Evolutionary conservation across 495 filamentous ascomycete species (phyloP), one percentile per base, ranked within the genome.

Genomic region (Penicillium parvum): DNA sequence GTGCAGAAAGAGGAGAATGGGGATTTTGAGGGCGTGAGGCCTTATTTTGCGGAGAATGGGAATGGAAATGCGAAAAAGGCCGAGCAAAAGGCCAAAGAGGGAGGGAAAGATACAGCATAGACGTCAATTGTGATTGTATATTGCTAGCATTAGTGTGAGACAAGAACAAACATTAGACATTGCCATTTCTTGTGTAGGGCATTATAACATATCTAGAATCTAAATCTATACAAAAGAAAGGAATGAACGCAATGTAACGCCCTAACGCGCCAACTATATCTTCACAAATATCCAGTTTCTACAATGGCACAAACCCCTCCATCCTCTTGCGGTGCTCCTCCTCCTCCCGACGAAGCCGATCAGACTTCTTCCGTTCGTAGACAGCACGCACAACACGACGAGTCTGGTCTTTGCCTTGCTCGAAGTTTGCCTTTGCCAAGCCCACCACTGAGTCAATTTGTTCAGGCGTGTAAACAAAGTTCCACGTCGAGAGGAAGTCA

Each of bases 401-500:
- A 16, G 88, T 83, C 64, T 83, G 81, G 29, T 85, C 84, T 40
- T 76, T 72, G 1, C 92, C 88, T 59, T 92, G 84, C 4, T 72
- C 74, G 48, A 86, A 98, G 63, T 98, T 98, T 3, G 88, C 87
- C 45, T 80, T 76, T 1, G 92, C 90, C 6, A 98, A 76, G 15
- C 77, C 75, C 7, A 94, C 82, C 0, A 91, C 84, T 16, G 77
- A 74, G 39, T 95, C 90, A 33, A 96, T 74, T 55, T 96, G 82
- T 42, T 88, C 77, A 0, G 89, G 85, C 23, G 85, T 89, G 64
- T 95, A 96, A 30, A 95, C 81, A 58, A 96, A 96, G 61, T 96
- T 98, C 92, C 92, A 97, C 1, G 92, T 98, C 51, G 81, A 86
- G 64, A 96, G 77, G 69, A 90, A 98, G 36, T 90, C 86, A 43